Base-by-base conservation (phyloP, 2,329 filamentous ascomycete genomes). In the Pseudogymnoascus sp. region DNA sequence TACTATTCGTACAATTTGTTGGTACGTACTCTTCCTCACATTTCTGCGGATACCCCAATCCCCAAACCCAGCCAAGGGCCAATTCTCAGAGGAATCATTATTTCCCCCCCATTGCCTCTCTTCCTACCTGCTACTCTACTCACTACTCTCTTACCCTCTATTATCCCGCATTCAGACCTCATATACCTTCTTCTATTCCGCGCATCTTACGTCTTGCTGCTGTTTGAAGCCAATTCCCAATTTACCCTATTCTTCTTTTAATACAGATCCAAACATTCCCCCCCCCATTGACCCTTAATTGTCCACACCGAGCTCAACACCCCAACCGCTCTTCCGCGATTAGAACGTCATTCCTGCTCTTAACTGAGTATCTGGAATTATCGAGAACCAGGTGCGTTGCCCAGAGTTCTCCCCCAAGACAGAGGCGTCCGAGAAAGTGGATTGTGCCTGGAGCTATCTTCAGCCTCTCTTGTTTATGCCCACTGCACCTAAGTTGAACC, bases 311-410 rank as follows among this genome's bases (percentile, higher is more conserved):
- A 35, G 34, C 30, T 57, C 55, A 57, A 35, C 26, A 35, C n/a
- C 48, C 30, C 26, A 37, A n/a, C 30, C 15, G n/a, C 18, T 57
- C 55, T 37, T 34, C 55, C 55, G 34, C 30, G 34, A 57, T 57
- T 35, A 8, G 34, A 35, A 57, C n/a, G 55, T 23, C 23, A 58
- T 69, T 71, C 69, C 69, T 70, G 69, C 70, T 71, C 70, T 71
- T 71, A 33, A 68, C 64, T 71, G 70, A 71, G 70, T 69, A 62
- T 65, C 64, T 67, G 70, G 70, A 69, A 69, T 62, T 62, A 37
- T 58, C 33, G 10, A 56, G 55, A 61, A 57, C 34, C 21, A 57
- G 55, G 55, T 57, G 30, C 23, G 41, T 52, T 28, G 2, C 8
- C 23, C 41, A 18, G 9, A 18, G 9, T 15, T 30, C 15, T 30